Percentiles rank a stretch among this genome's conserved stretches.
Evolutionary conservation across 192 early-diverging fungal genomes (phyloP).

Genomic region (Backusella parvicylindrica): DNA sequence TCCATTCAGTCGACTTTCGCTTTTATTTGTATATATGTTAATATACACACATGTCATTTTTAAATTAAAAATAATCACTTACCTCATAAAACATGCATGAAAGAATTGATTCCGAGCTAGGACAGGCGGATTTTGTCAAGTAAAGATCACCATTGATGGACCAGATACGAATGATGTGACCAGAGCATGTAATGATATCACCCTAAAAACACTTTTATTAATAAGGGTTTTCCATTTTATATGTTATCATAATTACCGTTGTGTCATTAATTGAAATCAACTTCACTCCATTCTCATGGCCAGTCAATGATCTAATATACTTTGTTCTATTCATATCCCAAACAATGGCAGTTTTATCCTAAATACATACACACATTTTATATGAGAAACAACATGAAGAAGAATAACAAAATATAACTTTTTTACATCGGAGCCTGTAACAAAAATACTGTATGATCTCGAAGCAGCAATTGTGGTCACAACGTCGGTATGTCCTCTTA

Average conservation of each 20-base stretch:
- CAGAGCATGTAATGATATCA: conserved; percentile 62
- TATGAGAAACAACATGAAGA: background rate
- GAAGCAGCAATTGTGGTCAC: conserved; percentile 50
- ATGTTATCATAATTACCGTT: conserved; percentile 39
- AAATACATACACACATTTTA: background rate
- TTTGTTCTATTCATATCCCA: conserved; percentile 66
- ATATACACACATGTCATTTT: background rate
- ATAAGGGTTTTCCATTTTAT: background rate
- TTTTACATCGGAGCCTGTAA: conserved; percentile 52
- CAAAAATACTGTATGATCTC: conserved; percentile 55
- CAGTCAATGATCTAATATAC: conserved; percentile 53
- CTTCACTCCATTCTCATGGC: conserved; percentile 50
- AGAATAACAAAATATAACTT: background rate
- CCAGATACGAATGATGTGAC: conserved; percentile 54
- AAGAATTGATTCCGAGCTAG: conserved; percentile 47
- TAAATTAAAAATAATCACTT: background rate
- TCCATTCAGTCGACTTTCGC: conserved; percentile 43
- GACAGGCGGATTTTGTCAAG: conserved; percentile 45
- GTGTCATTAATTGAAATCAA: conserved; percentile 55
- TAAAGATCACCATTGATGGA: conserved; percentile 62
- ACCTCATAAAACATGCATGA: conserved; percentile 54
- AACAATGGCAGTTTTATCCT: conserved; percentile 60
- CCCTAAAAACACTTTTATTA: conserved; percentile 29
- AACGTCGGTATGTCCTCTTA: conserved; percentile 56
- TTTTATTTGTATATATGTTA: conserved; percentile 27